A percentile compares a stretch with the other conserved stretches of the same genome.
These are phyloP conservation scores for Penicillium sumatraense DNA, from an alignment of 2,329 filamentous ascomycete genomes.

Conservation along the genomic window DNA sequence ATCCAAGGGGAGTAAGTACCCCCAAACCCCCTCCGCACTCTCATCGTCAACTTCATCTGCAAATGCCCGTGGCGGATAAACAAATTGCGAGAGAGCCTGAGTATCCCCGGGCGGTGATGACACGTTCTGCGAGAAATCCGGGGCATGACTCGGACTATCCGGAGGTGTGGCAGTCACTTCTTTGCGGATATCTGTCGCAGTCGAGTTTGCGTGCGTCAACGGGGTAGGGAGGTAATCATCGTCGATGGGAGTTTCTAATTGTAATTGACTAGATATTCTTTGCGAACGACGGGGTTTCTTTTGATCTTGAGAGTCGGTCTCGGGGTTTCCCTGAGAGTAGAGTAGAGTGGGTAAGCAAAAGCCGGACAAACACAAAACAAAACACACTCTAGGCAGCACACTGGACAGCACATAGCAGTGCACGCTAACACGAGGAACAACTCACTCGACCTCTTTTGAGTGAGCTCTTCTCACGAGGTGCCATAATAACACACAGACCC, in stretches of 20 bases:
- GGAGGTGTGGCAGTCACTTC: slow-evolving; percentile 74
- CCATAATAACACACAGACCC: slow-evolving; percentile 32
- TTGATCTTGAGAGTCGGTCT: slow-evolving; percentile 63
- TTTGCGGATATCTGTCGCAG: slow-evolving; percentile 65
- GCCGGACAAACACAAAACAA: slow-evolving; percentile 21
- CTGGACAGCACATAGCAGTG: no score
- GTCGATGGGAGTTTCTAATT: slow-evolving; percentile 63
- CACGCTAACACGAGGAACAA: no score
- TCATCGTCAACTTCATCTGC: slow-evolving; percentile 87
- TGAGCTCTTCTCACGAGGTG: slow-evolving; percentile 74
- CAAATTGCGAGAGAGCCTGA: slow-evolving; percentile 79
- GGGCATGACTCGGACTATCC: slow-evolving; percentile 60
- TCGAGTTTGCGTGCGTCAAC: slow-evolving; percentile 70
- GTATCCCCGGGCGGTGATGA: slow-evolving; percentile 76
- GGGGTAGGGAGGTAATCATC: slow-evolving; percentile 80
- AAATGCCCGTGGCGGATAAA: slow-evolving; percentile 71
- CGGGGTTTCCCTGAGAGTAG: slow-evolving; percentile 64
- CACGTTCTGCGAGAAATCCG: slow-evolving; percentile 44
- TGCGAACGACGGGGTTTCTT: slow-evolving; percentile 87
- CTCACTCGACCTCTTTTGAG: slow-evolving; percentile 80
- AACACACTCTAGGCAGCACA: slow-evolving; percentile 9
- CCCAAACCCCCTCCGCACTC: slow-evolving; percentile 86
- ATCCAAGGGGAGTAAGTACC: slow-evolving; percentile 85
- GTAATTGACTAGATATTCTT: slow-evolving; percentile 66
- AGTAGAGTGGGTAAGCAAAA: slow-evolving; percentile 24